Evolutionary conservation across 192 early-diverging fungal genomes (phyloP), one percentile per base, ranked within the genome.

Genomic region (Coemansia sp.): DNA sequence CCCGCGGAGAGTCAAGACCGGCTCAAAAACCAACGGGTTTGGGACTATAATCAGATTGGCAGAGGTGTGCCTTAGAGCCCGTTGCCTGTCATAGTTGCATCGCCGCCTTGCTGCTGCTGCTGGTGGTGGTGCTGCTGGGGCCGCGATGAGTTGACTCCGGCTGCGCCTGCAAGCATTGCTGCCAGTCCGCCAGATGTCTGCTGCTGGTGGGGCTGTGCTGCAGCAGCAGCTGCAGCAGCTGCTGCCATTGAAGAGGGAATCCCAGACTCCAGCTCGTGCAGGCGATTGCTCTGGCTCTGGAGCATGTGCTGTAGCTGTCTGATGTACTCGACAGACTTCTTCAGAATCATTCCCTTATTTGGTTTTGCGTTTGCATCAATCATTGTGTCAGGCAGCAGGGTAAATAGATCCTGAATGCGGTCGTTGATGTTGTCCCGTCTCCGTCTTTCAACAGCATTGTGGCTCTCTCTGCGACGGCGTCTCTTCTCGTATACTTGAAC

Each of bases 381-480:
- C 66, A 84, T 84, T 51, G 85, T 72, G 37, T 95, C 93, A 34
- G 96, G 96, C 34, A 99, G 81, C 49, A 99, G 74, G 16, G 80
- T 85, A 28, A 86, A 87, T 43, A 99, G 84, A 72, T 99, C 96
- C 71, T 90, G 93, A 66, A 99, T 99, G 71, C 94, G 94, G 77
- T 97, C 96, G 74, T 99, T 99, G 84, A 99, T 99, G 77, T 96
- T 95, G 73, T 99, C 96, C 39, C 95, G 87, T 34, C 96, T 83
- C 49, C 96, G 89, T 53, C 96, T 84, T 78, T 99, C 96, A 29
- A 99, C 96, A 25, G 96, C 96, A 73, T 99, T 99, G 82, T 99
- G 96, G 51, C 93, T 94, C 79, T 97, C 96, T 25, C 96, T 84
- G 64, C 96, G 91, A 34, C 93, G 87, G 39, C 94, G 86, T 20